phyloP scores from a whole-genome alignment of 345 rosid species.

The Populus simonii region DNA sequence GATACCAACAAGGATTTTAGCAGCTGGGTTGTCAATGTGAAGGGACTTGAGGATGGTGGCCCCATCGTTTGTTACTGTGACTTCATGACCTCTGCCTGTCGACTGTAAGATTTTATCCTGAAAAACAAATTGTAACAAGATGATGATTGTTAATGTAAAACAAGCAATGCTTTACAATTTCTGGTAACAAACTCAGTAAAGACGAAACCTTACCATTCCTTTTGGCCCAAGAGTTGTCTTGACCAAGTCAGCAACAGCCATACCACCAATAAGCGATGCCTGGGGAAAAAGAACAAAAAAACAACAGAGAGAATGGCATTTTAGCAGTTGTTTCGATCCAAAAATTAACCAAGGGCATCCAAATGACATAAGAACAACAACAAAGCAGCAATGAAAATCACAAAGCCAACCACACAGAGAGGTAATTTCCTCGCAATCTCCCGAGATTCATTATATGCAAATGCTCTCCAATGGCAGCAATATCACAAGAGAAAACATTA shows the following conservation, averaged over 20 bases:
- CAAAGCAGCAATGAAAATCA: neutral
- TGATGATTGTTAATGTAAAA: neutral
- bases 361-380: neutral
- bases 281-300: conserved; percentile 9
- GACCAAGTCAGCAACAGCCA: conserved; percentile 86
- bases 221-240: conserved; percentile 96
- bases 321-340: neutral
- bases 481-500: neutral
- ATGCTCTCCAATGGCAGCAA: neutral
- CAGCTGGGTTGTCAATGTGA: conserved; percentile 93
- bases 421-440: too few relatives aligned
- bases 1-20: conserved; percentile 95
- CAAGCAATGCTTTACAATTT: neutral
- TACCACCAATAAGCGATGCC: conserved; percentile 96
- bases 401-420: too few relatives aligned
- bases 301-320: neutral
- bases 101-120: conserved; percentile 97
- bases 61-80: conserved; percentile 95
- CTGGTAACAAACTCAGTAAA: neutral
- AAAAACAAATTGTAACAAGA: conserved; percentile 16
- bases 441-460: neutral
- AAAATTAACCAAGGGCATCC: neutral
- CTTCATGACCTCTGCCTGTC: conserved; percentile 79
- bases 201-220: conserved; percentile 69
- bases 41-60: conserved; percentile 95